These are phyloP conservation scores for Acacia concinna DNA, from an alignment of 331 rosid species.

Conservation along the genomic window DNA sequence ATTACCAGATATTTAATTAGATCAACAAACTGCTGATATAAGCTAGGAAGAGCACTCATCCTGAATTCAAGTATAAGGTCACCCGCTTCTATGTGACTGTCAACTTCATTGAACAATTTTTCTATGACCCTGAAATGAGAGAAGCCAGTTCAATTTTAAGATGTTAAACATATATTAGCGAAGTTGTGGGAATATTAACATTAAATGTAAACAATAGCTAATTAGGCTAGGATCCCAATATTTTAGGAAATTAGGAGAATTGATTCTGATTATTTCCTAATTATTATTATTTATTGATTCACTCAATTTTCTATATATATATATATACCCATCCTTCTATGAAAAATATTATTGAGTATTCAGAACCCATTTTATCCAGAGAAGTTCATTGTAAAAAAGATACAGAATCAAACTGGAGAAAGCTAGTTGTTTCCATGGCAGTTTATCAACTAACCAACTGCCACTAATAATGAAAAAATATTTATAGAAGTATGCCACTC, in stretches of 20 bases:
- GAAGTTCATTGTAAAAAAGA: slow-evolving; percentile 13
- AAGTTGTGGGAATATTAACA: too few relatives aligned
- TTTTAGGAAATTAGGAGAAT: too few relatives aligned
- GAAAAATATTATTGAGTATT: too few relatives aligned
- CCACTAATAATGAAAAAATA: neutral
- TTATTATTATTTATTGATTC: too few relatives aligned
- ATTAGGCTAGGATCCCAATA: too few relatives aligned
- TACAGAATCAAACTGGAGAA: neutral
- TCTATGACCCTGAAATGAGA: slow-evolving; percentile 69
- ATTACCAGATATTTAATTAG: slow-evolving; percentile 77
- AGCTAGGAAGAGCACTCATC: slow-evolving; percentile 96
- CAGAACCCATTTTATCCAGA: too few relatives aligned
- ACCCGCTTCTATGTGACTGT: slow-evolving; percentile 39
- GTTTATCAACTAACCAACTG: slow-evolving; percentile 4
- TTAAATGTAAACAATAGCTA: too few relatives aligned
- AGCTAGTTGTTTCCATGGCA: slow-evolving; percentile 16
- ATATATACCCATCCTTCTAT: too few relatives aligned
- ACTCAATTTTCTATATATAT: too few relatives aligned
- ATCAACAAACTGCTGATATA: slow-evolving; percentile 66
- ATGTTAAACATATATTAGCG: neutral
- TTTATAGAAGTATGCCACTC: slow-evolving; percentile 12
- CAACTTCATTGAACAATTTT: slow-evolving; percentile 68
- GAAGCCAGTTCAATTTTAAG: slow-evolving; percentile 1
- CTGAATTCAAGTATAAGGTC: slow-evolving; percentile 51
- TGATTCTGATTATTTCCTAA: too few relatives aligned